Evolutionary conservation across 345 rosid genomes (phyloP), one percentile per base, ranked within the genome.

Genomic region (Punica granatum): DNA sequence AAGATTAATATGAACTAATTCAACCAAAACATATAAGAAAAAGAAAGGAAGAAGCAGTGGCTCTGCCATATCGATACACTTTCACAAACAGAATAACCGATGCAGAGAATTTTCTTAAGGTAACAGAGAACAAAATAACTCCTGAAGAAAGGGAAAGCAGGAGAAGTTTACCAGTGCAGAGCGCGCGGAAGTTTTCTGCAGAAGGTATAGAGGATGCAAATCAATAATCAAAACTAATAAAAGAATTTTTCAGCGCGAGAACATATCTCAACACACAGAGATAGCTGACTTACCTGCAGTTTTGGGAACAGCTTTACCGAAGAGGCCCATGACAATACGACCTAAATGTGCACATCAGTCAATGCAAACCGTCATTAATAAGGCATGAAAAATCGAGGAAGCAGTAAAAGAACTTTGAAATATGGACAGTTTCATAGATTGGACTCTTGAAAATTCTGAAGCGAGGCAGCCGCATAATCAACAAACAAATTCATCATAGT

Each of bases 141-240:
- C 59, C 39, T 46, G 31, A 61, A 54, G n/a, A 8, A n/a, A 21
- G 21, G 59, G 14, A 21, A 23, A 37, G 36, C 49, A 71, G 30
- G 56, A 66, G 23, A 8, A 41, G 33, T 48, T 69, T 76, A 95
- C 99, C 98, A 15, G 98, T 95, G 82, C 99, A 95, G 14, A 95
- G 70, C 49, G 99, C 98, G 66, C 99, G 83, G 92, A 95, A 95
- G 71, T 95, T 95, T 73, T 95, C 99, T 95, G 98, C 83, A 84
- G 73, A 46, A 42, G 43, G 54, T 30, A 19, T 25, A 14, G 63
- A 67, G 53, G 23, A 71, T 44, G 26, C 31, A 69, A 56, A 39
- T 30, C 19, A 64, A 76, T 33, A 81, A 67, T 28, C 39, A 54
- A 31, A 34, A 14, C 2, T 19, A n/a, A 18, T 13, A 4, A 10